These are phyloP conservation scores for Pichia deserticola DNA, from an alignment of 805 yeast species.

Conservation along the genomic window DNA sequence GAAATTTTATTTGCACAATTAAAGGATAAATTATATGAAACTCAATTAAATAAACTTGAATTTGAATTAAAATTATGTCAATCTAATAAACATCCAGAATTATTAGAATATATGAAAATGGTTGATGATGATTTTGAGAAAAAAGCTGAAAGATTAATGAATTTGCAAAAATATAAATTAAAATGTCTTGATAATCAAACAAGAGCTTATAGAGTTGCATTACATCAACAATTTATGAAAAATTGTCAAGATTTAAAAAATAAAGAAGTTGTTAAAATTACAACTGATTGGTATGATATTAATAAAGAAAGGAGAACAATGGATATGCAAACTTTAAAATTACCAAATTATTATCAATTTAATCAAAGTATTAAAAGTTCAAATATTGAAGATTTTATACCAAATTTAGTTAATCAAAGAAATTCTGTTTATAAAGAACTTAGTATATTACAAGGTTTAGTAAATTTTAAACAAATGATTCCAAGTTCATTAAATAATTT, in stretches of 20 bases:
- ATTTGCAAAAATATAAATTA: slow-evolving; percentile 53
- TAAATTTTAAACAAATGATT: slow-evolving; percentile 46
- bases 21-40: slow-evolving; percentile 79
- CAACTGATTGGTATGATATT: slow-evolving; percentile 85
- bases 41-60: slow-evolving; percentile 67
- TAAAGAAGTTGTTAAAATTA: slow-evolving; percentile 60
- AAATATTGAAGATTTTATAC: slow-evolving; percentile 20
- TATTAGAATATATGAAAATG: slow-evolving; percentile 60
- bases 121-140: slow-evolving; percentile 70
- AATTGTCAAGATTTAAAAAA: slow-evolving; percentile 59
- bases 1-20: slow-evolving; percentile 82
- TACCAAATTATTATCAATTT: slow-evolving; percentile 37
- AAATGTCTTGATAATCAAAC: slow-evolving; percentile 78
- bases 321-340: slow-evolving; percentile 55
- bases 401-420: slow-evolving; percentile 56
- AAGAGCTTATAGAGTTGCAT: slow-evolving; percentile 63
- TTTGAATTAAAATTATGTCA: slow-evolving; percentile 82
- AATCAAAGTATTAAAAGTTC: slow-evolving; percentile 20
- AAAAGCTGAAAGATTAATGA: slow-evolving; percentile 37
- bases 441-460: slow-evolving; percentile 60
- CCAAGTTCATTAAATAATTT: slow-evolving; percentile 74
- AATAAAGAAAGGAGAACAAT: slow-evolving; percentile 80
- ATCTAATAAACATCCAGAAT: slow-evolving; percentile 88
- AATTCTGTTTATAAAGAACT: slow-evolving; percentile 62
- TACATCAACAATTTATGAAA: slow-evolving; percentile 78